Evolutionary conservation across 257 asterid genomes (phyloP), one percentile per base, ranked within the genome.

Genomic region (Datura wrightii): DNA sequence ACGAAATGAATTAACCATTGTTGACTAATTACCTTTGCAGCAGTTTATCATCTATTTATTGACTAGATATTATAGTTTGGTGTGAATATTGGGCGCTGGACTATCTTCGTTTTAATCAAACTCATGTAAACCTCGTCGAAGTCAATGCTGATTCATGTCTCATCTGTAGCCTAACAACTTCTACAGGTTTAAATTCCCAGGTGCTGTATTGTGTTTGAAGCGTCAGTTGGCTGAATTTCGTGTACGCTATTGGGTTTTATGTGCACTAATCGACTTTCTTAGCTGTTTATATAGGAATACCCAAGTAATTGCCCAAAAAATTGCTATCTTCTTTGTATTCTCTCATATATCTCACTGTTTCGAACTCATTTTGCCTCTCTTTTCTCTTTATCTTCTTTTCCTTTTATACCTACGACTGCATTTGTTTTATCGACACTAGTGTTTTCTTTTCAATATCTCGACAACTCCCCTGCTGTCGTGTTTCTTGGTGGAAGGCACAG

Each of bases 401-500:
- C 10, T 76, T 74, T 50, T 76, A 31, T 76, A 76, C 86, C 59
- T 6, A 44, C 55, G 42, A 80, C 76, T 19, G 2, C 24, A 42
- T 60, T 63, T n/a, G 60, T 63, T 63, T 63, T 11, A 19, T 58
- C 80, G 46, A 46, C 3, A 72, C 58, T 19, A 11, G 59, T 82
- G 63, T 88, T 54, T 82, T 74, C 18, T 80, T 53, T 69, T 19
- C 82, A 24, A 34, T 63, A 65, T 1, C 42, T 63, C 15, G 42
- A 78, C 39, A 11, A 85, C 71, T 63, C 88, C 88, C 82, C 63
- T 85, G 87, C 83, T 85, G 89, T 82, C 90, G 86, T 79, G 90
- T 87, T 66, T 86, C 46, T 85, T 87, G 84, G 90, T 86, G 89
- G 84, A 37, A 44, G 88, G 84, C 83, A 90, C 92, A 85, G n/a